These are phyloP conservation scores for Pterocarpus santalinus DNA, from an alignment of 306 rosid genomes.

Conservation along the genomic window DNA sequence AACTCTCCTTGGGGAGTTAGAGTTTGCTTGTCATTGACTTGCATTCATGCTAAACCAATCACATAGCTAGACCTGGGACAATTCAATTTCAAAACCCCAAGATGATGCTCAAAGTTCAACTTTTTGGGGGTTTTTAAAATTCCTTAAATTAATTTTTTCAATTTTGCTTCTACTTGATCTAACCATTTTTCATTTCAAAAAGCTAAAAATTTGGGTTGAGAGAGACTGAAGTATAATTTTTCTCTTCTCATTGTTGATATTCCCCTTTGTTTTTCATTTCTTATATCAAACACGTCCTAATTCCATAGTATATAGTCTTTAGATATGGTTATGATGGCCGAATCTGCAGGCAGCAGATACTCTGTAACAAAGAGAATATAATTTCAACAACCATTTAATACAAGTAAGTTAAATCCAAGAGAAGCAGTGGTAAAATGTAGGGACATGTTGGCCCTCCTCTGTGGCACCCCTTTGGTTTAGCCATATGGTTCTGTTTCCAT, in stretches of 20 bases:
- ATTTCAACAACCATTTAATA: slow-evolving; percentile 53
- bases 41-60: slow-evolving; percentile 2
- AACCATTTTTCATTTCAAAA: slow-evolving; percentile 4
- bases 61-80: neutral
- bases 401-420: slow-evolving; percentile 44
- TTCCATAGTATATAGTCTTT: slow-evolving; percentile 11
- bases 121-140: neutral
- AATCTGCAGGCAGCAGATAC: slow-evolving; percentile 64
- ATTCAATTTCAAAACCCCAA: neutral
- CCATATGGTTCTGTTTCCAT: slow-evolving; percentile 36
- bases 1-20: neutral
- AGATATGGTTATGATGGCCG: slow-evolving; percentile 86
- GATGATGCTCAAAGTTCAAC: slow-evolving; percentile 34
- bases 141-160: slow-evolving; percentile 1
- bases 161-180: slow-evolving; percentile 14
- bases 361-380: slow-evolving; percentile 55
- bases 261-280: slow-evolving; percentile 12
- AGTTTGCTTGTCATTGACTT: neutral
- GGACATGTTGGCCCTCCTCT: slow-evolving; percentile 47
- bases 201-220: neutral
- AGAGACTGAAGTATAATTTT: neutral
- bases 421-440: slow-evolving; percentile 45
- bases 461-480: slow-evolving; percentile 30
- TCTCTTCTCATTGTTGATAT: neutral
- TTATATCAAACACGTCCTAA: slow-evolving; percentile 8